Conservation (phyloP, 2,329 filamentous ascomycete genomes). For the Xylariaceae sp. region DNA sequence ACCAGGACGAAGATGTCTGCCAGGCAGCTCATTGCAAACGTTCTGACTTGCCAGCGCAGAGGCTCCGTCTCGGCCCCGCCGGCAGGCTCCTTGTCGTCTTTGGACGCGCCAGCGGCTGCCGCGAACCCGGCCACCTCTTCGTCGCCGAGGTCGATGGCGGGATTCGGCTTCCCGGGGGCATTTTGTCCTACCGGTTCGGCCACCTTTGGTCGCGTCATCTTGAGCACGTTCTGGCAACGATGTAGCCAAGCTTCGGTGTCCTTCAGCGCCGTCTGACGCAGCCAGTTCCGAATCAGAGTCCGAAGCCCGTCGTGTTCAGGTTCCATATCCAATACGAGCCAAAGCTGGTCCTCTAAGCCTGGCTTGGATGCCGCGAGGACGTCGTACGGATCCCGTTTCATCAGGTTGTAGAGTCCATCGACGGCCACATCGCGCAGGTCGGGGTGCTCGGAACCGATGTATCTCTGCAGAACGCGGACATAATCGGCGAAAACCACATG, state of each 20-base stretch:
- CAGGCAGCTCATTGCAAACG: constrained; percentile 87
- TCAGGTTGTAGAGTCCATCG: constrained; percentile 85
- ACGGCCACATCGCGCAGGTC: constrained; percentile 75
- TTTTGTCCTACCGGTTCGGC: constrained; percentile 46
- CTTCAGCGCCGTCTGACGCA: constrained; percentile 77
- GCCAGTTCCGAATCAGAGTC: constrained; percentile 87
- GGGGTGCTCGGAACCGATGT: constrained; percentile 63
- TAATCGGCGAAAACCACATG: constrained; percentile 81
- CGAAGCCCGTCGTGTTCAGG: constrained; percentile 75
- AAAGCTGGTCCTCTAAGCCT: constrained; percentile 84
- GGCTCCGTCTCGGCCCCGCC: constrained; percentile 70
- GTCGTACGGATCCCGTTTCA: constrained; percentile 84
- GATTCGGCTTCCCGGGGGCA: constrained; percentile 41
- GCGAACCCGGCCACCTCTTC: constrained; percentile 97
- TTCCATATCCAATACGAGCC: constrained; percentile 76
- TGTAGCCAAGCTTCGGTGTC: constrained; percentile 84
- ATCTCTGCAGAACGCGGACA: constrained; percentile 72
- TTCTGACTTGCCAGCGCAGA: constrained; percentile 89
- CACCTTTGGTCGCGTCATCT: constrained; percentile 70
- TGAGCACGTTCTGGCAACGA: constrained; percentile 80
- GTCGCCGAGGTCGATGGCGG: constrained; percentile 77
- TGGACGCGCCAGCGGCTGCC: constrained; percentile 55
- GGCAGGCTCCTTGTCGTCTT: constrained; percentile 45
- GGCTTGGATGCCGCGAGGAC: constrained; percentile 70
- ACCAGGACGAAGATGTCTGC: constrained; percentile 76